Base-by-base conservation (phyloP, 2,329 filamentous ascomycete species). In the Lasiodiplodia gonubiensis region DNA sequence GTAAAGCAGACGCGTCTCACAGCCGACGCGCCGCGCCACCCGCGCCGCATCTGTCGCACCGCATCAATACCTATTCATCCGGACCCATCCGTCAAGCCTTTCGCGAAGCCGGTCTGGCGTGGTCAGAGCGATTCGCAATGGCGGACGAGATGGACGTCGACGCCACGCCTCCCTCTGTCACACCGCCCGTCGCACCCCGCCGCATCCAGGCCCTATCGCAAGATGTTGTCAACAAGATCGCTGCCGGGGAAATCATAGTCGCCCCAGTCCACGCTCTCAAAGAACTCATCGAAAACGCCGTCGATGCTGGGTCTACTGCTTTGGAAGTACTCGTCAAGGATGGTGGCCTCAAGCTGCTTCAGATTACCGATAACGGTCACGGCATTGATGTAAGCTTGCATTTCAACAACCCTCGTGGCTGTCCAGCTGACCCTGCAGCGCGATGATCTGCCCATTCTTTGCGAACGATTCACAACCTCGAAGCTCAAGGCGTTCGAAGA, bases 171-270 rank as follows among this genome's bases (percentile, higher is more conserved):
- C 76, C 76, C 18, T 76, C 76, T 14, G 77, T 75, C 8, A 78
- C 74, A 18, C 79, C 79, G 7, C 49, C 53, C 8, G 21, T 21
- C 14, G 72, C 70, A 61, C 80, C 78, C 48, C 78, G 81, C 63
- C 75, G 83, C 35, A 87, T 87, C 72, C 80, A 97, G 89, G 91
- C 94, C 16, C 86, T 99, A 30, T 92, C 97, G 74, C 89, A 92
- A 70, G 91, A 95, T 81, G 95, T 99, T 25, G 92, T 99, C 71
- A 99, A 98, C 84, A 99, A 98, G 79, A 99, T 99, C 72, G 95
- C 95, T 0, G 95, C 95, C 0, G 95, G 95, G 23, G 95, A 99
- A 79, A 99, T 99, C 74, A 99, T 99, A 69, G 93, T 99, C 59
- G 94, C 95, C 2, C 96, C 95, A 0, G 93, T 97, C 33, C 93